phyloP scores from a whole-genome alignment of 2,329 filamentous ascomycete genomes.

The Knufia fluminis region DNA sequence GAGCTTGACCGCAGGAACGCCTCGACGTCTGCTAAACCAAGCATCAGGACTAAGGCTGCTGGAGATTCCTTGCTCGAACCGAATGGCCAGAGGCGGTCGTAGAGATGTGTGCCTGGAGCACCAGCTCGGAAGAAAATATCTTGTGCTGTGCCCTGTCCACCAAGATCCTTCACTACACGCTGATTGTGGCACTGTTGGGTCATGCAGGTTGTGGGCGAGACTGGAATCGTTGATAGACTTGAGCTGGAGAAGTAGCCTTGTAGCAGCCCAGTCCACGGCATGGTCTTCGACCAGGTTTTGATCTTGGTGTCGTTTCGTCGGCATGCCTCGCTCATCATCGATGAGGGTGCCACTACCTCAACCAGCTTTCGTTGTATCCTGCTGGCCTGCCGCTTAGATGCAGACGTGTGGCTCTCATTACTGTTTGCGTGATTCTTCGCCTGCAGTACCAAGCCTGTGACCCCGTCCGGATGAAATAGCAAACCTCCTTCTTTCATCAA shows the following conservation, averaged over 20 bases:
- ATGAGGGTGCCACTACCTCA: constrained; percentile 18
- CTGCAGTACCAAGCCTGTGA: not conserved
- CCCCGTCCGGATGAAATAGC: constrained; percentile 1
- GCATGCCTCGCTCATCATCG: not conserved
- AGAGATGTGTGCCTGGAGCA: constrained; percentile 26
- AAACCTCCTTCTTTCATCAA: constrained; percentile 24
- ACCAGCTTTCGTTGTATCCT: constrained; percentile 13
- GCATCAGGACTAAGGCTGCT: constrained; percentile 26
- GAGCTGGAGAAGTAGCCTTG: not conserved
- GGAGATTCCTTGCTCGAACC: constrained; percentile 24
- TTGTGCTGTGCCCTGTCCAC: constrained; percentile 7
- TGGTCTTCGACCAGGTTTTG: not conserved
- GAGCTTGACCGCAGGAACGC: constrained; percentile 1
- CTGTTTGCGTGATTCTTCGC: not conserved
- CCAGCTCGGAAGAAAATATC: constrained; percentile 20
- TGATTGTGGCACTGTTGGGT: constrained; percentile 3
- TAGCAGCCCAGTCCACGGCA: not conserved
- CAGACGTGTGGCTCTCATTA: too few species aligned
- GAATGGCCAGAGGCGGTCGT: constrained; percentile 29
- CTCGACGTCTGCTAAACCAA: constrained; percentile 12
- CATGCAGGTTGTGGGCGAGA: constrained; percentile 1
- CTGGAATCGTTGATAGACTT: constrained; percentile 9
- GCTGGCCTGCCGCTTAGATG: not conserved
- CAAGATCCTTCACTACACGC: too few species aligned
- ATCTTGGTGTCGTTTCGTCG: not conserved